Percentiles rank a stretch among this genome's conserved stretches.
These are phyloP conservation scores for Hibiscus mutabilis DNA, from an alignment of 345 rosid genomes.

Conservation along the genomic window DNA sequence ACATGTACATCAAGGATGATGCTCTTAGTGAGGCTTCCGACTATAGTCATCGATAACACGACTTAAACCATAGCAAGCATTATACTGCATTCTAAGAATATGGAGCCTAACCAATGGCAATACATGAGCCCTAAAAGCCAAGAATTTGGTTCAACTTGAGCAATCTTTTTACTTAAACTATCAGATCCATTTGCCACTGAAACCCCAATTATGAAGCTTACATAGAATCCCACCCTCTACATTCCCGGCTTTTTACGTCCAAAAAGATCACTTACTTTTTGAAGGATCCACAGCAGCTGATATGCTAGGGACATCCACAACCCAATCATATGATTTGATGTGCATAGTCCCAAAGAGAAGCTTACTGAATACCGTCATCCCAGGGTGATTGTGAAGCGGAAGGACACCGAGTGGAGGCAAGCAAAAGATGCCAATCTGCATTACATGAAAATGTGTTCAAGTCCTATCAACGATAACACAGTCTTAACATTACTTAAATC, in stretches of 20 bases:
- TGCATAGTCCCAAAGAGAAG: conserved; percentile 90
- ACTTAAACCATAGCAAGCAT: neutral
- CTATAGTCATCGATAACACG: neutral
- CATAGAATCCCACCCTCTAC: neutral
- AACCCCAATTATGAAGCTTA: neutral
- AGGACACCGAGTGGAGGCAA: conserved; percentile 81
- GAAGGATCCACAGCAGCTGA: conserved; percentile 19
- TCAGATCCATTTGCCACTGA: too few species aligned
- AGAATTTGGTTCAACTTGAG: too few species aligned
- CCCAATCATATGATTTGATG: conserved; percentile 95
- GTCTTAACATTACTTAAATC: neutral
- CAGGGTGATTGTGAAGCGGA: conserved; percentile 96
- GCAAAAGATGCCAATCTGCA: conserved; percentile 89
- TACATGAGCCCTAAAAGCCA: too few species aligned
- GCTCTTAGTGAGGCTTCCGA: neutral
- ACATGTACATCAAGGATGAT: neutral
- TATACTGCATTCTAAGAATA: too few species aligned
- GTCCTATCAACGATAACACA: neutral
- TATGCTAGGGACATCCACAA: conserved; percentile 37
- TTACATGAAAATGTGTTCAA: conserved; percentile 6
- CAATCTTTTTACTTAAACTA: too few species aligned
- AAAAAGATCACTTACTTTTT: conserved; percentile 22
- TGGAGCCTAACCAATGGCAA: too few species aligned
- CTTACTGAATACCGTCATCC: conserved; percentile 95
- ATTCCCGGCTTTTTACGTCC: neutral